Conservation (phyloP, 306 rosid genomes). For the Malus orientalis region DNA sequence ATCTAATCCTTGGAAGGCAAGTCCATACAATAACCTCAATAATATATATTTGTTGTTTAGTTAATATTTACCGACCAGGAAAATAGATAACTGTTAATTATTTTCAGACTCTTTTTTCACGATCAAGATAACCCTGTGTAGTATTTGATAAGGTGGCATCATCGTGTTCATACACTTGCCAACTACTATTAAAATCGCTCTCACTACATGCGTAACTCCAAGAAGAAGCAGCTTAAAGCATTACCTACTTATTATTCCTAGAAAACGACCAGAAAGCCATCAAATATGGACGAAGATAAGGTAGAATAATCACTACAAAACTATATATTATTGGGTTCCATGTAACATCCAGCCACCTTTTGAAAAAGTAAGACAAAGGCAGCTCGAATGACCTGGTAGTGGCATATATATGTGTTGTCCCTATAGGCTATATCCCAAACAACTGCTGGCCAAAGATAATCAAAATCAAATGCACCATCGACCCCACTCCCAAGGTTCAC, state of each 20-base stretch:
- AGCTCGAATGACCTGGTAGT: conserved; percentile 9
- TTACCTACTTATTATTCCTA: conserved; percentile 6
- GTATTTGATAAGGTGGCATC: background rate
- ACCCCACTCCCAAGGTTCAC: conserved; percentile 6
- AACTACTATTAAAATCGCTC: background rate
- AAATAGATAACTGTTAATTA: background rate
- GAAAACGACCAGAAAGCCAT: conserved; percentile 13
- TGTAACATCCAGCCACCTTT: background rate
- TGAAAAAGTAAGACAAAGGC: conserved; percentile 21
- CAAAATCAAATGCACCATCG: conserved; percentile 4
- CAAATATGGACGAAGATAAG: conserved; percentile 29
- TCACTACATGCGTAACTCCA: background rate
- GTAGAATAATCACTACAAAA: background rate
- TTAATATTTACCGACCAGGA: background rate
- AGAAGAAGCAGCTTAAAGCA: conserved; percentile 12
- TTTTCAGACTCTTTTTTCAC: background rate
- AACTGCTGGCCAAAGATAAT: background rate
- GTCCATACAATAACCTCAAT: background rate
- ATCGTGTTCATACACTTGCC: background rate
- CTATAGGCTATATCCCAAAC: conserved; percentile 6
- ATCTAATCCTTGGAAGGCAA: too few relatives aligned
- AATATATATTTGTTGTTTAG: background rate
- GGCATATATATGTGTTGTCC: background rate
- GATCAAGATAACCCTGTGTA: background rate
- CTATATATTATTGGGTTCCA: background rate